Percentiles rank a stretch among this genome's conserved stretches.
Evolutionary conservation across 768 basidiomycete genomes (phyloP).

Genomic region (Pisolithus marmoratus): DNA sequence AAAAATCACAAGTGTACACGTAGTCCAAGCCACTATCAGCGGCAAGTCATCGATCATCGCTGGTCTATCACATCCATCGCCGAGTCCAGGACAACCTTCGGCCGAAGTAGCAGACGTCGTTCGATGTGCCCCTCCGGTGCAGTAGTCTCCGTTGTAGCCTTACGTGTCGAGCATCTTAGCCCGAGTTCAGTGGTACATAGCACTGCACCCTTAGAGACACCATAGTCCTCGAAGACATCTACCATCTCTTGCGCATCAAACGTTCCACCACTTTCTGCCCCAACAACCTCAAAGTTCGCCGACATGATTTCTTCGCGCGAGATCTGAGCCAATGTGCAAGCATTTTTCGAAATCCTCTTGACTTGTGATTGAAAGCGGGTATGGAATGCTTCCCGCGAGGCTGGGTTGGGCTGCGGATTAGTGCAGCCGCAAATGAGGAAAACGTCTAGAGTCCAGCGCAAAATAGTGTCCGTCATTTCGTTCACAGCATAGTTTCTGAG

Average conservation of each 20-base stretch:
- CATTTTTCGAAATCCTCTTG: slow-evolving; percentile 58
- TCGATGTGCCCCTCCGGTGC: slow-evolving; percentile 44
- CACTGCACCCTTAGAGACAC: slow-evolving; percentile 43
- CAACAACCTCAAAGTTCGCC: slow-evolving; percentile 66
- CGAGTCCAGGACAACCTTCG: slow-evolving; percentile 77
- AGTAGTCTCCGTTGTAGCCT: slow-evolving; percentile 15
- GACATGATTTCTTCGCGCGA: slow-evolving; percentile 73
- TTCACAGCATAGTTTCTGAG: slow-evolving; percentile 61
- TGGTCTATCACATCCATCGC: slow-evolving; percentile 47
- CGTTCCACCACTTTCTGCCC: slow-evolving; percentile 46
- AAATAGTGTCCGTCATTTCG: slow-evolving; percentile 68
- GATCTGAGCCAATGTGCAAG: slow-evolving; percentile 57
- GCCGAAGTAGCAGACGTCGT: slow-evolving; percentile 54
- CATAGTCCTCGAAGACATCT: slow-evolving; percentile 61
- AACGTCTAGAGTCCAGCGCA: slow-evolving; percentile 67
- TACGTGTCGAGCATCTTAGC: slow-evolving; percentile 56
- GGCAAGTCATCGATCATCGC: slow-evolving; percentile 11
- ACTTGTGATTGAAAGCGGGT: slow-evolving; percentile 55
- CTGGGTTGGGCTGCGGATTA: slow-evolving; percentile 32
- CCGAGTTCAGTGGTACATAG: slow-evolving; percentile 71
- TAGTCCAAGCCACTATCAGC: too few relatives aligned
- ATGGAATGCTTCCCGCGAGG: slow-evolving; percentile 38
- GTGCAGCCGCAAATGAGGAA: slow-evolving; percentile 58
- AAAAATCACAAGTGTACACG: background rate
- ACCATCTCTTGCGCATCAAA: slow-evolving; percentile 50